These are phyloP conservation scores for Ilyonectria mors-panacis DNA, from an alignment of 2,329 filamentous ascomycete genomes.

Conservation along the genomic window DNA sequence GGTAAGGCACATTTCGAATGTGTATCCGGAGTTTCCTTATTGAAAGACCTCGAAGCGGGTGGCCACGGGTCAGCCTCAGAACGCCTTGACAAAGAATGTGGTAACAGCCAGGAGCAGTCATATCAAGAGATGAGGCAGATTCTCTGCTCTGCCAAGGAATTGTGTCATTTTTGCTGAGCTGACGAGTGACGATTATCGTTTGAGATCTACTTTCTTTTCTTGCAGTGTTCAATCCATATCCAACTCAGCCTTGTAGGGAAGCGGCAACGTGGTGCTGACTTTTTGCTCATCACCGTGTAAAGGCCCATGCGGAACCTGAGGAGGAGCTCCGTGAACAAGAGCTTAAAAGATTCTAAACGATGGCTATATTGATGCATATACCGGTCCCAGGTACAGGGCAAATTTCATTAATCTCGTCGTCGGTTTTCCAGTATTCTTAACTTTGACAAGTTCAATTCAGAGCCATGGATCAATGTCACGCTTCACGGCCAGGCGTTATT, in stretches of 20 bases:
- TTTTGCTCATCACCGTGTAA: too few species aligned
- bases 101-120: neutral
- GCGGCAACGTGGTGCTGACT: too few species aligned
- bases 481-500: neutral
- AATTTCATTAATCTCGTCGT: too few species aligned
- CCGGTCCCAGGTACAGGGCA: too few species aligned
- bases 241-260: neutral
- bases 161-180: neutral
- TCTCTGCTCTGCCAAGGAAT: neutral
- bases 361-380: too few species aligned
- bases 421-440: too few species aligned
- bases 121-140: neutral
- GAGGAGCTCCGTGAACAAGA: too few species aligned
- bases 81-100: neutral
- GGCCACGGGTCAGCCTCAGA: neutral
- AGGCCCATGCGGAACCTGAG: too few species aligned
- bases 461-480: too few species aligned
- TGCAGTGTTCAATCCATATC: neutral
- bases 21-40: neutral
- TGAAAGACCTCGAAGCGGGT: neutral
- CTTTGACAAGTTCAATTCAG: too few species aligned
- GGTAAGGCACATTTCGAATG: neutral
- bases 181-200: neutral
- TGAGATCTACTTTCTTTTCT: neutral
- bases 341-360: too few species aligned